Conservation (phyloP, 2,329 filamentous ascomycete species). For the Simplicillium sp. region DNA sequence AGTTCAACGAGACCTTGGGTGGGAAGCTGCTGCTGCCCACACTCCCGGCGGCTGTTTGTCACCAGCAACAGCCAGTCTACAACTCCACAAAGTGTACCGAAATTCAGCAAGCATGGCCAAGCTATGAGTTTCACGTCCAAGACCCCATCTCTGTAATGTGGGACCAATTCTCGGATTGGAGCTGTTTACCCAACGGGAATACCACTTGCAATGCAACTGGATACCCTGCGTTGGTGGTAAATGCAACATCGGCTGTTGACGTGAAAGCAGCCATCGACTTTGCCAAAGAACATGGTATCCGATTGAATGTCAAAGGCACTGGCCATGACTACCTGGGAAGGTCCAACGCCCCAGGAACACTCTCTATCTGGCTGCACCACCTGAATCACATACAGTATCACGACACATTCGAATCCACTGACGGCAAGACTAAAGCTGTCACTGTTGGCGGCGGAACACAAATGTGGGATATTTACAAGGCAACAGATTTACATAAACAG, state of each 20-base stretch:
- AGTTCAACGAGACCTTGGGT: conserved; percentile 2
- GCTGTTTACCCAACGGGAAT: conserved; percentile 33
- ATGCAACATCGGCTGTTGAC: conserved; percentile 21
- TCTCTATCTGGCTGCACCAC: conserved; percentile 45
- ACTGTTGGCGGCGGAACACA: conserved; percentile 44
- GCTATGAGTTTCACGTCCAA: conserved; percentile 16
- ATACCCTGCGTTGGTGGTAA: conserved; percentile 26
- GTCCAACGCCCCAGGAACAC: conserved; percentile 36
- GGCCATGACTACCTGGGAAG: conserved; percentile 35
- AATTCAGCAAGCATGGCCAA: conserved; percentile 14
- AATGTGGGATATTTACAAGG: conserved; percentile 36
- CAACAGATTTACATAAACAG: conserved; percentile 32
- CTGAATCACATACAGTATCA: conserved; percentile 28
- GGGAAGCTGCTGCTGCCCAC: conserved; percentile 2
- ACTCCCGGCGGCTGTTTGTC: conserved; percentile 18
- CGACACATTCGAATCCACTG: conserved; percentile 30
- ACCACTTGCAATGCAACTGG: conserved; percentile 22
- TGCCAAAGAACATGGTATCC: conserved; percentile 26
- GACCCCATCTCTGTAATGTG: conserved; percentile 21
- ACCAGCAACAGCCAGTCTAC: conserved; percentile 15
- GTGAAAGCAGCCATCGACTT: conserved; percentile 29
- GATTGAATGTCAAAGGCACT: conserved; percentile 29
- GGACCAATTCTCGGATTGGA: conserved; percentile 38
- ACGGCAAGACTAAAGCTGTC: conserved; percentile 30
- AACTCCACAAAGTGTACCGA: conserved; percentile 16